Percentiles rank a stretch among this genome's conserved stretches.
Conservation (phyloP, 805 yeast genomes). For the Candida anglica region DNA sequence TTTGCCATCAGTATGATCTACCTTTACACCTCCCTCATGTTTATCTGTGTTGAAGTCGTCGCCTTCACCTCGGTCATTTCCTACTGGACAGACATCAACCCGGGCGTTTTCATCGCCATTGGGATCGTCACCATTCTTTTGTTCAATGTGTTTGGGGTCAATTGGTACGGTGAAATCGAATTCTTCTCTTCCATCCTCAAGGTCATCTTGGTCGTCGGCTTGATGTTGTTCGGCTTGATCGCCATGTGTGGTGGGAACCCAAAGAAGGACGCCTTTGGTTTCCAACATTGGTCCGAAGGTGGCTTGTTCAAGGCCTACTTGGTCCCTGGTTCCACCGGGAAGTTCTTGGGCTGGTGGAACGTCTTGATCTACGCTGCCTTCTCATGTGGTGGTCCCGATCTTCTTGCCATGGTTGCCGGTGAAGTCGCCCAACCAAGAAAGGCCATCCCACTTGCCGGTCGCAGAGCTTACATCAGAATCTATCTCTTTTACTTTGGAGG, state of each 20-base stretch:
- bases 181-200: conserved; percentile 30
- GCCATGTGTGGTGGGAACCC: conserved; percentile 39
- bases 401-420: conserved; percentile 27
- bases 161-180: conserved; percentile 43
- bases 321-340: conserved; percentile 25
- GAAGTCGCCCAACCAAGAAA: conserved; percentile 44
- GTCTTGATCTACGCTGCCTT: too few species aligned
- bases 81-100: conserved; percentile 28
- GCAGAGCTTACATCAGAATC: conserved; percentile 30
- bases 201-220: conserved; percentile 27
- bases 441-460: conserved; percentile 29
- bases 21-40: conserved; percentile 31
- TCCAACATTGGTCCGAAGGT: conserved; percentile 31
- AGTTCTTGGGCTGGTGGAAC: conserved; percentile 34
- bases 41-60: conserved; percentile 27
- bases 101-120: conserved; percentile 29
- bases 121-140: conserved; percentile 22
- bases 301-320: conserved; percentile 26
- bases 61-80: conserved; percentile 26
- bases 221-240: conserved; percentile 28
- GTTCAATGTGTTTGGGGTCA: conserved; percentile 29
- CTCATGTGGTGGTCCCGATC: conserved; percentile 34
- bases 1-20: conserved; percentile 30
- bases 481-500: conserved; percentile 36
- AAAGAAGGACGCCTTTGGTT: conserved; percentile 28